These are phyloP conservation scores for Floccularia luteovirens DNA, from an alignment of 768 basidiomycete species.

Conservation along the genomic window DNA sequence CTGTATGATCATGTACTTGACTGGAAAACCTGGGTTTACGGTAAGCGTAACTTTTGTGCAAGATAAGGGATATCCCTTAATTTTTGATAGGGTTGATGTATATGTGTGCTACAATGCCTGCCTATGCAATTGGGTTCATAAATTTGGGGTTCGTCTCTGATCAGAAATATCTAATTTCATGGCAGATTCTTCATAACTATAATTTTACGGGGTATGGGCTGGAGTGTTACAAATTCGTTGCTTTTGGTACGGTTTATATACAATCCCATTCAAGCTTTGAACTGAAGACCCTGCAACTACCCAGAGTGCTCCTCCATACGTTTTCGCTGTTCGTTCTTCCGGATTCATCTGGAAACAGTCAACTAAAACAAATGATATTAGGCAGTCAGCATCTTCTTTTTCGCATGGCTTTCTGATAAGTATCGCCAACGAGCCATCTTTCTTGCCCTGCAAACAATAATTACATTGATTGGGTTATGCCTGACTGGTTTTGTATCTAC, in stretches of 20 bases:
- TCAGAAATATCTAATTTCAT: not conserved
- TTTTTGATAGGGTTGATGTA: conserved; percentile 34
- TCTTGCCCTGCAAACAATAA: conserved; percentile 31
- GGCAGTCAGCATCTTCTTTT: conserved; percentile 31
- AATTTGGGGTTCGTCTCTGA: not conserved
- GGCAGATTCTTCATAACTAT: conserved; percentile 36
- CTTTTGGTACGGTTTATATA: conserved; percentile 23
- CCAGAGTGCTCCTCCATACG: conserved; percentile 43
- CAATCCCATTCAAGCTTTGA: not conserved
- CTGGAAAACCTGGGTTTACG: conserved; percentile 43
- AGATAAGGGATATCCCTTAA: not conserved
- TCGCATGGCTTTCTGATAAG: conserved; percentile 40
- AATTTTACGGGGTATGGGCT: conserved; percentile 41
- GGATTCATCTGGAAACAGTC: not conserved
- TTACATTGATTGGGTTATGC: conserved; percentile 32
- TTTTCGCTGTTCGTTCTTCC: conserved; percentile 32
- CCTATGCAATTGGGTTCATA: conserved; percentile 38
- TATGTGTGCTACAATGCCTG: conserved; percentile 41
- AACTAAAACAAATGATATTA: conserved; percentile 7
- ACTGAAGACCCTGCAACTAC: not conserved
- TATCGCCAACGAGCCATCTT: conserved; percentile 31
- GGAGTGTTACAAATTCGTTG: conserved; percentile 31
- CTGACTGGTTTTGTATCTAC: conserved; percentile 29
- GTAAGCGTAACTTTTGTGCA: conserved; percentile 14
- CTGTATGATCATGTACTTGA: conserved; percentile 29